Evolutionary conservation across 2,329 filamentous ascomycete genomes (phyloP), one percentile per base, ranked within the genome.

Genomic region (Mariannaea sp.): DNA sequence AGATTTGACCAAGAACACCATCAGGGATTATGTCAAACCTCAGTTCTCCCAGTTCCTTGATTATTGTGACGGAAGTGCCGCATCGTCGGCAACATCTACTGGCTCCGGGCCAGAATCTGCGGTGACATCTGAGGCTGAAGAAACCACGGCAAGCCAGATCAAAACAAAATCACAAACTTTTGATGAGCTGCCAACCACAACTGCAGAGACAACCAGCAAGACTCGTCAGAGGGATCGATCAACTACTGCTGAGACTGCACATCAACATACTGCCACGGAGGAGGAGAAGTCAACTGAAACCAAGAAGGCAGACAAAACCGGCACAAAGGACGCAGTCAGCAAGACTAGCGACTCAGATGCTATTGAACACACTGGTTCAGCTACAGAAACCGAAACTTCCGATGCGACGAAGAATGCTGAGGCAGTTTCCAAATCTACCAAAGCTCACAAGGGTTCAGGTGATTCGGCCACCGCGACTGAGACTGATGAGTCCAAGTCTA

Each of bases 11-110:
- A 71, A 71, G 51, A 33, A 68, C 2, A 66, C 68, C 0, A 57
- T 61, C 7, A 63, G 68, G 26, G 62, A 66, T 1, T 76, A 78
- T 53, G 56, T 79, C 1, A 54, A 63, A 0, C 65, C 70, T 0
- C 51, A 66, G 12, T 80, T 81, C 32, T 19, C 45, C 0, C 78
- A 82, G 58, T 83, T 70, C 49, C 5, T 80, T 26, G 58, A 67
- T 27, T 84, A 68, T 61, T 86, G 83, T 59, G 19, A 66, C 0
- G 67, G 67, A 6, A 55, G 40, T 5, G 57, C 56, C n/a, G 46
- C 67, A 1, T 46, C 55, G 4, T 56, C 64, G 5, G 55, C 62
- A 1, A 41, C 57, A 1, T 56, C 57, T 6, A 38, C 54, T 1
- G 33, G 43, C 2, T 20, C 59, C 3, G 55, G 51, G 0, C 62